phyloP scores from a whole-genome alignment of 2,329 filamentous ascomycete genomes.

The Cadophora sp. region DNA sequence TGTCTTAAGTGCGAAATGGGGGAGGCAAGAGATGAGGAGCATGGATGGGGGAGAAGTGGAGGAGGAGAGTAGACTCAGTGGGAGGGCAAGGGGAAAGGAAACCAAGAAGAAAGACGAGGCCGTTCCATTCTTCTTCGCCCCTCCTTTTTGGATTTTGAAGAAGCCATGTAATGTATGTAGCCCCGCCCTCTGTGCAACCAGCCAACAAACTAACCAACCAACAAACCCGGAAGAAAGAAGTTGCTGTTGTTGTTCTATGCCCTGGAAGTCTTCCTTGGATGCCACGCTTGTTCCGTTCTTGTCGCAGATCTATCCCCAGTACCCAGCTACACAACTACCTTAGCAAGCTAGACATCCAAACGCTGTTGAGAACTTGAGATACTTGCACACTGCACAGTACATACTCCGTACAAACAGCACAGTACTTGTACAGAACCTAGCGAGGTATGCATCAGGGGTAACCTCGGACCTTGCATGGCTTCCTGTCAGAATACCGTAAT shows the following conservation, averaged over 20 bases:
- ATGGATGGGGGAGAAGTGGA: background rate
- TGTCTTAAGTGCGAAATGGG: slow-evolving; percentile 14
- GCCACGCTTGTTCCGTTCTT: background rate
- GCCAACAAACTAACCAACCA: too few relatives aligned
- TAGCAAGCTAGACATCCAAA: too few relatives aligned
- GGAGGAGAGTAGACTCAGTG: too few relatives aligned
- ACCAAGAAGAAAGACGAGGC: background rate
- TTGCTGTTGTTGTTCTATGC: background rate
- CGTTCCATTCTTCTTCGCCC: background rate
- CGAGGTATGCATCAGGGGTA: slow-evolving; percentile 4
- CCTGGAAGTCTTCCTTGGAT: background rate
- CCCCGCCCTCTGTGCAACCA: slow-evolving; percentile 9
- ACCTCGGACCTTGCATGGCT: slow-evolving; percentile 8
- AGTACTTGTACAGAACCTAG: too few relatives aligned
- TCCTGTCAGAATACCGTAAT: background rate
- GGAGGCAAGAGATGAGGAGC: slow-evolving; percentile 3
- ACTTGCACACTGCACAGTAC: too few relatives aligned
- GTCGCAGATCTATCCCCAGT: background rate
- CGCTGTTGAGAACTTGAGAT: too few relatives aligned
- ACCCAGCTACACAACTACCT: background rate
- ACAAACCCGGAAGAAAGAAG: background rate
- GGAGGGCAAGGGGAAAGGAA: too few relatives aligned
- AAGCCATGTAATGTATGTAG: too few relatives aligned
- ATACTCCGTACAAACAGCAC: too few relatives aligned
- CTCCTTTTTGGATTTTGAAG: background rate